A percentile compares a stretch with the other conserved stretches of the same genome.
phyloP scores from a whole-genome alignment of 768 basidiomycete genomes.

The Boletus sensibilis region DNA sequence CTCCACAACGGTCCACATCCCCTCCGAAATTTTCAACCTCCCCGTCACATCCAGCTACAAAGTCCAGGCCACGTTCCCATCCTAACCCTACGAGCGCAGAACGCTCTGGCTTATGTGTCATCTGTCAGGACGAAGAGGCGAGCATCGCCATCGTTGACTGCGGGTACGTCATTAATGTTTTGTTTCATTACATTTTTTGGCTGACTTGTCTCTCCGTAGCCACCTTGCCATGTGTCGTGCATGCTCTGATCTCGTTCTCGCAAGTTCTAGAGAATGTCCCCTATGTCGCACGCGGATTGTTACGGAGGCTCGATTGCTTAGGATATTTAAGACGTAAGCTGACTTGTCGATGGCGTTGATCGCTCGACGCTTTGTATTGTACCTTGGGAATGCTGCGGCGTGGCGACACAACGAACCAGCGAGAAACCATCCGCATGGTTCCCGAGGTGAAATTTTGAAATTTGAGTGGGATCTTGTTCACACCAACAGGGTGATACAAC shows the following conservation, averaged over 20 bases:
- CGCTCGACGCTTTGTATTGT: not conserved
- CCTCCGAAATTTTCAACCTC: constrained; percentile 28
- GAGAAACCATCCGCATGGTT: too few relatives aligned
- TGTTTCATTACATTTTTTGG: not conserved
- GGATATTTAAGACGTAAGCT: constrained; percentile 62
- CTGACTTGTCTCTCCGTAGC: constrained; percentile 36
- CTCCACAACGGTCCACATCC: constrained; percentile 17
- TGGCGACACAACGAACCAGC: too few relatives aligned
- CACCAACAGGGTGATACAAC: too few relatives aligned
- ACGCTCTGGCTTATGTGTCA: constrained; percentile 78
- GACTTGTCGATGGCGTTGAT: not conserved
- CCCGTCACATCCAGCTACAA: constrained; percentile 33
- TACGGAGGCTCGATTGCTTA: constrained; percentile 73
- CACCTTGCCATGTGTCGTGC: constrained; percentile 76
- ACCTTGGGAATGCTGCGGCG: not conserved
- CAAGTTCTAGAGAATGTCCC: constrained; percentile 82
- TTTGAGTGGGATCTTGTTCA: too few relatives aligned
- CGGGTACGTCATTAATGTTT: constrained; percentile 55
- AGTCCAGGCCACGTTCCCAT: constrained; percentile 36
- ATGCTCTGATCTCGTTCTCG: constrained; percentile 79
- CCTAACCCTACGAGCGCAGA: constrained; percentile 39
- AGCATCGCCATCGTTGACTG: constrained; percentile 94
- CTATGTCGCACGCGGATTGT: constrained; percentile 87
- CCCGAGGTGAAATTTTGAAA: too few relatives aligned
- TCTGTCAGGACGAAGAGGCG: constrained; percentile 94